These are phyloP conservation scores for Clonostachys sp. DNA, from an alignment of 2,329 filamentous ascomycete genomes.

Conservation along the genomic window DNA sequence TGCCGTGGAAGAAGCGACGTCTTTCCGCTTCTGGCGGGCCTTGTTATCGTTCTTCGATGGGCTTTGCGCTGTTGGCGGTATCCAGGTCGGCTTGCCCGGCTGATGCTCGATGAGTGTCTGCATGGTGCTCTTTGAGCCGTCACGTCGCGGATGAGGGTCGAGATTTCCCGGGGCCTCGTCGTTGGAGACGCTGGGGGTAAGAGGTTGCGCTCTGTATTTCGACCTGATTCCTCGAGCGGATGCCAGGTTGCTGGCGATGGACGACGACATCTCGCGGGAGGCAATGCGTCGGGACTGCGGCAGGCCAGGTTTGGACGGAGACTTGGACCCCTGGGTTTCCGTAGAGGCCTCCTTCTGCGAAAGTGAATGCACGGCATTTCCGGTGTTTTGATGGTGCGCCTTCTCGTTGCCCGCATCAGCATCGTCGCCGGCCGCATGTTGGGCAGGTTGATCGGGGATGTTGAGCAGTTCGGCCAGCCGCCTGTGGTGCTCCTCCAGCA, in stretches of 20 bases:
- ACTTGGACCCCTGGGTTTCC: slow-evolving; percentile 7
- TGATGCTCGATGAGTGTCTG: slow-evolving; percentile 47
- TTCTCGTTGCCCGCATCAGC: slow-evolving; percentile 15
- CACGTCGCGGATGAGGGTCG: slow-evolving; percentile 48
- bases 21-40: neutral
- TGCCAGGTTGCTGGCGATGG: slow-evolving; percentile 84
- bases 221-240: slow-evolving; percentile 76
- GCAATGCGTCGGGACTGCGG: slow-evolving; percentile 44
- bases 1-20: neutral
- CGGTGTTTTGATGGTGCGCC: slow-evolving; percentile 6
- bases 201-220: slow-evolving; percentile 60
- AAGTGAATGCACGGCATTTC: slow-evolving; percentile 4
- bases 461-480: slow-evolving; percentile 78
- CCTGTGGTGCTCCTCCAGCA: slow-evolving; percentile 85
- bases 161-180: slow-evolving; percentile 70
- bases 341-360: slow-evolving; percentile 13
- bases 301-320: slow-evolving; percentile 18
- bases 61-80: slow-evolving; percentile 30
- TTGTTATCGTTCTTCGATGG: slow-evolving; percentile 13
- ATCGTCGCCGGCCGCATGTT: slow-evolving; percentile 15
- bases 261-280: slow-evolving; percentile 69
- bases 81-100: slow-evolving; percentile 45
- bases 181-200: slow-evolving; percentile 68
- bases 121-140: slow-evolving; percentile 47
- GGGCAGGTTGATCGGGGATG: slow-evolving; percentile 47